Conservation (phyloP, 345 rosid genomes). For the Nephelium lappaceum region DNA sequence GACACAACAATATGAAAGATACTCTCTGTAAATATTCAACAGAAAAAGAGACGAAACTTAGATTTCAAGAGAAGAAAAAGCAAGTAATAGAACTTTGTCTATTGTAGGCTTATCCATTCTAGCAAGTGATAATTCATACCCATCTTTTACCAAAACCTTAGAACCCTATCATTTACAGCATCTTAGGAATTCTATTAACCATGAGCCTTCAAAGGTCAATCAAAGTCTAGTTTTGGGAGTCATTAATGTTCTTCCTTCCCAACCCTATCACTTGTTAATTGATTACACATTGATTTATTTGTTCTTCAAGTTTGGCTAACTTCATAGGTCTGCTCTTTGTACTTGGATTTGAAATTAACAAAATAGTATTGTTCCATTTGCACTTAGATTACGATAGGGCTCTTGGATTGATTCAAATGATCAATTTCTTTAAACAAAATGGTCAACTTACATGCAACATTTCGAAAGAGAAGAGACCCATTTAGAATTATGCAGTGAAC, state of each 20-base stretch:
- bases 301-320: background rate
- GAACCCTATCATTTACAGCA: background rate
- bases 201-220: background rate
- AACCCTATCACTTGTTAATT: background rate
- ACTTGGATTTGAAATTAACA: background rate
- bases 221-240: background rate
- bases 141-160: background rate
- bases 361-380: background rate
- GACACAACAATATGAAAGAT: background rate
- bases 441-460: too few relatives aligned
- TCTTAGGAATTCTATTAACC: background rate
- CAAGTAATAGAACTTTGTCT: background rate
- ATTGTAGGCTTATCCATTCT: background rate
- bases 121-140: background rate
- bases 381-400: too few relatives aligned
- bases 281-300: background rate
- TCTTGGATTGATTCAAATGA: background rate
- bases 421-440: too few relatives aligned
- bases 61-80: background rate
- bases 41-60: background rate
- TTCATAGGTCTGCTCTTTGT: background rate
- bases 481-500: too few relatives aligned
- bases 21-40: background rate
- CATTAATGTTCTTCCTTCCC: background rate
- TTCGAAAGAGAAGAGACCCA: too few relatives aligned